phyloP scores from a whole-genome alignment of 2,329 filamentous ascomycete genomes.

The Akanthomyces lecanii region DNA sequence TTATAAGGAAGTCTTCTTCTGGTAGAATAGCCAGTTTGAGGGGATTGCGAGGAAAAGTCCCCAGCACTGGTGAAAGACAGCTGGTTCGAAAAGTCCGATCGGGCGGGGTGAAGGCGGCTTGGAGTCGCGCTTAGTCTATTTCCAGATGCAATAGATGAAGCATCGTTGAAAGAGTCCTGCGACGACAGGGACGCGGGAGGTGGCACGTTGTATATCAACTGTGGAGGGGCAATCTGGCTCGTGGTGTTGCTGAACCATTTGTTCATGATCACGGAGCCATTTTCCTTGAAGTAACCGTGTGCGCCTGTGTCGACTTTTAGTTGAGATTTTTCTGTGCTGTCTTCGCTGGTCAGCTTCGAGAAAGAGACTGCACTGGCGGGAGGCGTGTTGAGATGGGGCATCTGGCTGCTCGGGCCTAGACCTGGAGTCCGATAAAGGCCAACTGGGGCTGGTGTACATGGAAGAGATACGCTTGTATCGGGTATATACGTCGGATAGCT shows the following conservation, averaged over 20 bases:
- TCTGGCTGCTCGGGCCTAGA: not conserved
- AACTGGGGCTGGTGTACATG: conserved; percentile 1
- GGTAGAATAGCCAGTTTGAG: not conserved
- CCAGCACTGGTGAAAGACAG: not conserved
- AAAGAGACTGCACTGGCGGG: not conserved
- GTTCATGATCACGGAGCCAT: conserved; percentile 2
- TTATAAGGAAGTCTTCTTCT: not conserved
- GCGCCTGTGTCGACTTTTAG: conserved; percentile 5
- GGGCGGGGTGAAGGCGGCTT: not conserved
- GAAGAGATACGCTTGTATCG: conserved; percentile 4
- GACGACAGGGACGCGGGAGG: conserved; percentile 7
- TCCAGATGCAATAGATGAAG: not conserved
- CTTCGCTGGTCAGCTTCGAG: not conserved
- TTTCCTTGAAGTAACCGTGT: conserved; percentile 14
- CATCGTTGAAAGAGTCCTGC: conserved; percentile 13
- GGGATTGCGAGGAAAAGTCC: conserved; percentile 6
- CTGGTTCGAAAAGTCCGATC: conserved; percentile 10
- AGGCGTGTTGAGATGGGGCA: conserved; percentile 13
- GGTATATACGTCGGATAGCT: not conserved
- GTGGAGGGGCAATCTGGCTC: conserved; percentile 8
- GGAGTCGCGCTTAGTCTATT: not conserved
- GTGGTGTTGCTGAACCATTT: conserved; percentile 11
- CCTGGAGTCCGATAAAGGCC: not conserved
- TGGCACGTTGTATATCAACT: conserved; percentile 13
- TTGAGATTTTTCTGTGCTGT: not conserved